phyloP scores from a whole-genome alignment of 1,139 yeast species.

The Tardiomyces depauwii region DNA sequence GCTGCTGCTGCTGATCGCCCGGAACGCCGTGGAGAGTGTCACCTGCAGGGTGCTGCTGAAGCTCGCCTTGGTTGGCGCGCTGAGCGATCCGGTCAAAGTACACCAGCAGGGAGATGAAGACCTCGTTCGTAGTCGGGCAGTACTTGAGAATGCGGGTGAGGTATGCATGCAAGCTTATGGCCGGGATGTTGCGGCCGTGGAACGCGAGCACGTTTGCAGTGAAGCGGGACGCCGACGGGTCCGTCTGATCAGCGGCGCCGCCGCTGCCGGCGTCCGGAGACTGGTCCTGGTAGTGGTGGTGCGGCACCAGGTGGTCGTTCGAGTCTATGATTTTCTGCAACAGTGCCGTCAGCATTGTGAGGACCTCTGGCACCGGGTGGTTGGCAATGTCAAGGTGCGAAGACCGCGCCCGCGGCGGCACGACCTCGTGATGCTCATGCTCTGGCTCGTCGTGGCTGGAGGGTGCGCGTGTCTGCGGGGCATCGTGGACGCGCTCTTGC shows the following conservation, averaged over 20 bases:
- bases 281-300: conserved; percentile 48
- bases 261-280: conserved; percentile 32
- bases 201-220: conserved; percentile 76
- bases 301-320: conserved; percentile 77
- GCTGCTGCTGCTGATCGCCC: conserved; percentile 5
- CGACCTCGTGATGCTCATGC: conserved; percentile 6
- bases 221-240: conserved; percentile 24
- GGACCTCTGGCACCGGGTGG: conserved; percentile 69
- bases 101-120: conserved; percentile 76
- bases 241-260: conserved; percentile 7
- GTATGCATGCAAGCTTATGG: conserved; percentile 82
- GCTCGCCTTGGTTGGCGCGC: conserved; percentile 49
- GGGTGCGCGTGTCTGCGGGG: conserved; percentile 5
- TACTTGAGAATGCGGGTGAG: conserved; percentile 83
- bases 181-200: conserved; percentile 94
- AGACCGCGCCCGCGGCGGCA: conserved; percentile 7
- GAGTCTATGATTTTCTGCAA: conserved; percentile 82
- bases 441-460: conserved; percentile 6
- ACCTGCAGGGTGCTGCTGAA: conserved; percentile 4
- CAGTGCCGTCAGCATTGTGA: conserved; percentile 75
- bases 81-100: conserved; percentile 92
- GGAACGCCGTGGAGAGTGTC: neutral
- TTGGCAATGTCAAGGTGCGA: conserved; percentile 66
- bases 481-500: conserved; percentile 1
- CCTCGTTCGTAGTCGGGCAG: conserved; percentile 97